Conservation (phyloP, 306 rosid species). For the Casuarina glauca region DNA sequence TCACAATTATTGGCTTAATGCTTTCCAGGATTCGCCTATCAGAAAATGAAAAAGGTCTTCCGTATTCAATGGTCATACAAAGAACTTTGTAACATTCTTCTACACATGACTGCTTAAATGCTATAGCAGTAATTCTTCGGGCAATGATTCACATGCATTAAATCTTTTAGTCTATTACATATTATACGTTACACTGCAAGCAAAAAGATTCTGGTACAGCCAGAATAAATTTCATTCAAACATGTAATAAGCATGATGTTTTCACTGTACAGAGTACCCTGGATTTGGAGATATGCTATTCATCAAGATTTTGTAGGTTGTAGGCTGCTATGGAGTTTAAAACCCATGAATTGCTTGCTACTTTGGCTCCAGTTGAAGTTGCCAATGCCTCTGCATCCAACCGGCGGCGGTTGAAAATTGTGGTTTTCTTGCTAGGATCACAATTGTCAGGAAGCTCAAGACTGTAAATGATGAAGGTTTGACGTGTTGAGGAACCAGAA, state of each 20-base stretch:
- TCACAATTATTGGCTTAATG: background rate
- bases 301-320: constrained; percentile 53
- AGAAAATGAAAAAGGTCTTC: background rate
- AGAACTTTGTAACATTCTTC: too few species aligned
- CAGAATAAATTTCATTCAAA: background rate
- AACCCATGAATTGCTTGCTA: constrained; percentile 76
- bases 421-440: constrained; percentile 35
- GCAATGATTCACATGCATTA: background rate
- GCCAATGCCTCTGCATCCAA: constrained; percentile 66
- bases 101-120: too few species aligned
- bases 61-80: background rate
- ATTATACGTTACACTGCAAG: background rate
- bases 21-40: background rate
- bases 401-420: constrained; percentile 39
- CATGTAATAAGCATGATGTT: background rate
- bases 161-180: background rate
- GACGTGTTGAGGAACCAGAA: constrained; percentile 33
- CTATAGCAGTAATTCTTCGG: background rate
- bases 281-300: constrained; percentile 26
- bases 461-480: constrained; percentile 65
- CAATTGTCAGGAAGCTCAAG: constrained; percentile 66
- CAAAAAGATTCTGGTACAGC: background rate
- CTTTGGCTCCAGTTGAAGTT: constrained; percentile 58
- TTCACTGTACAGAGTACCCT: constrained; percentile 11
- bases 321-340: constrained; percentile 88